phyloP scores from a whole-genome alignment of 2,329 filamentous ascomycete genomes.

The Hymenoscyphus fraxineus region DNA sequence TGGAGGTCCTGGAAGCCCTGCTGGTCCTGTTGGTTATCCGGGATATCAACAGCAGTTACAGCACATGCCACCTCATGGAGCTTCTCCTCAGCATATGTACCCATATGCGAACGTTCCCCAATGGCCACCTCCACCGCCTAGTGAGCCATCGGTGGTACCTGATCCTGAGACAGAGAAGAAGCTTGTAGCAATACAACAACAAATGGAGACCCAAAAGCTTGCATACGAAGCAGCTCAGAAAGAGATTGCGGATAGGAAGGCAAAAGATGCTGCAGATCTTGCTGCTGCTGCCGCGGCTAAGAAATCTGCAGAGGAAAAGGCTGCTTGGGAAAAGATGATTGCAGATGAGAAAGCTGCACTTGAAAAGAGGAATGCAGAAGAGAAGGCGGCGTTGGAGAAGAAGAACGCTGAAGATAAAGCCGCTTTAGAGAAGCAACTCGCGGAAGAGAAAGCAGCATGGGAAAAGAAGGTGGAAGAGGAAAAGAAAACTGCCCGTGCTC shows the following conservation, averaged over 20 bases:
- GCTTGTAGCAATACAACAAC: constrained; percentile 56
- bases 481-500: constrained; percentile 14
- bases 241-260: constrained; percentile 44
- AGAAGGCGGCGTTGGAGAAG: constrained; percentile 38
- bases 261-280: constrained; percentile 39
- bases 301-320: constrained; percentile 35
- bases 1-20: constrained; percentile 10
- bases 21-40: constrained; percentile 8
- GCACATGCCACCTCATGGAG: constrained; percentile 18
- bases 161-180: constrained; percentile 48
- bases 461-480: constrained; percentile 18
- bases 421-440: constrained; percentile 12
- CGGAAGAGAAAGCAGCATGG: constrained; percentile 16
- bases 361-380: constrained; percentile 12
- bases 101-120: constrained; percentile 16
- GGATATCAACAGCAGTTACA: constrained; percentile 23
- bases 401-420: constrained; percentile 29
- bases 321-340: constrained; percentile 41
- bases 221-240: constrained; percentile 37
- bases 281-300: constrained; percentile 38
- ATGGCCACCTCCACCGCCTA: constrained; percentile 27
- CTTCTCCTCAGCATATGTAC: constrained; percentile 22
- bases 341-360: constrained; percentile 10
- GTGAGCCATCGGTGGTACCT: constrained; percentile 24
- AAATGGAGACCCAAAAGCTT: constrained; percentile 44